Percentiles rank a stretch among this genome's conserved stretches.
phyloP scores from a whole-genome alignment of 441 rosid species.

The Rhodomyrtus psidioides region DNA sequence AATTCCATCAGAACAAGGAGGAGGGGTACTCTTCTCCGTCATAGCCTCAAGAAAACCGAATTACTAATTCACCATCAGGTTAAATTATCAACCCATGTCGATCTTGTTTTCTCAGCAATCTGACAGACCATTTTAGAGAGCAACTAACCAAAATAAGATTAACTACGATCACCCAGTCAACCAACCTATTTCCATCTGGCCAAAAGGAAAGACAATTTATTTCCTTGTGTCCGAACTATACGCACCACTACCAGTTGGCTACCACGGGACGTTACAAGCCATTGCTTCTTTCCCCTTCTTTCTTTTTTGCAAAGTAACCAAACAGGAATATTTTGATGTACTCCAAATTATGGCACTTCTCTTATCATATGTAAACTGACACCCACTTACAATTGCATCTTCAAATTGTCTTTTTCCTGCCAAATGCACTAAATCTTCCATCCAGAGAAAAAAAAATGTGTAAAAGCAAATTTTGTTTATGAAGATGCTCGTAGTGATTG shows the following conservation, averaged over 20 bases:
- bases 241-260: neutral
- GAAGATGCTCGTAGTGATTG: neutral
- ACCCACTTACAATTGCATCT: neutral
- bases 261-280: neutral
- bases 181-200: neutral
- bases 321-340: neutral
- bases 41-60: neutral
- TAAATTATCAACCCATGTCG: neutral
- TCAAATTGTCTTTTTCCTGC: neutral
- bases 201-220: neutral
- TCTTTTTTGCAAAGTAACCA: neutral
- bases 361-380: neutral
- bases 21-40: neutral
- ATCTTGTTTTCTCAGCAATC: neutral
- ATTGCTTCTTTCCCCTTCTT: neutral
- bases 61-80: neutral
- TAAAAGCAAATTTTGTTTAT: neutral
- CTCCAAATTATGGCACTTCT: neutral
- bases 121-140: neutral
- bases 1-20: neutral
- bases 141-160: neutral
- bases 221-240: neutral
- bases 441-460: neutral
- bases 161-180: neutral
- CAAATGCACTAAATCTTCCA: neutral